Evolutionary conservation across 1,284 basidiomycete genomes (phyloP), one percentile per base, ranked within the genome.

Genomic region (Puccinia sorghi): DNA sequence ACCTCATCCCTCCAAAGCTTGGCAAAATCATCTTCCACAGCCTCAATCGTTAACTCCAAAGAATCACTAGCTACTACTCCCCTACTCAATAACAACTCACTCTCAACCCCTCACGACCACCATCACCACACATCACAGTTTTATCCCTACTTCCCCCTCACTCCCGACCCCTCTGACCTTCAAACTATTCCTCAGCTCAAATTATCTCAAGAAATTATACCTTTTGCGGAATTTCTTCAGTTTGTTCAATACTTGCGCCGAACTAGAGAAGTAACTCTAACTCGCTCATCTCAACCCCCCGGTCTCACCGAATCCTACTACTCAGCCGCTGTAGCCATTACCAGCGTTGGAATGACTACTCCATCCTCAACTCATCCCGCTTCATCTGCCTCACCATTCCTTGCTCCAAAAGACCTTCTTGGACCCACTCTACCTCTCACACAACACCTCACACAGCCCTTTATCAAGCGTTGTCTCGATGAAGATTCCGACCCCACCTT

Each of bases 401-500:
- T 39, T 87, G 70, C 86, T 88, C 71, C 91, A 91, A 20, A 86
- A 87, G 25, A 89, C 93, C 86, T 87, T 90, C 46, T 89, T 90
- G 54, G 88, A 93, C 39, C 86, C 92, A 67, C 85, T 81, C 66
- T 83, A 32, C 81, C 85, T 9, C 83, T 86, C 13, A 82, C 82
- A 32, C 83, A 85, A 64, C 83, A 85, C 39, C 80, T 82, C 1
- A 88, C 90, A 0, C 88, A 94, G 66, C 91, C 95, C 0, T 97
- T 97, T 86, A 85, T 98, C 37, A 89, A 92, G 20, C 88, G 96
- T 46, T 86, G 94, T 25, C 85, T 92, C 37, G 87, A 88, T 3
- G 97, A 99, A 85, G 96, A 99, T 85, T 92, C 95, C 22, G 97
- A 99, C 81, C 93, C 96, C 0, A 93, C 94, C 0, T 87, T 98